A percentile compares a stretch with the other conserved stretches of the same genome.
Evolutionary conservation across 2,329 filamentous ascomycete species (phyloP).

Genomic region (Magnaporthales sp.): DNA sequence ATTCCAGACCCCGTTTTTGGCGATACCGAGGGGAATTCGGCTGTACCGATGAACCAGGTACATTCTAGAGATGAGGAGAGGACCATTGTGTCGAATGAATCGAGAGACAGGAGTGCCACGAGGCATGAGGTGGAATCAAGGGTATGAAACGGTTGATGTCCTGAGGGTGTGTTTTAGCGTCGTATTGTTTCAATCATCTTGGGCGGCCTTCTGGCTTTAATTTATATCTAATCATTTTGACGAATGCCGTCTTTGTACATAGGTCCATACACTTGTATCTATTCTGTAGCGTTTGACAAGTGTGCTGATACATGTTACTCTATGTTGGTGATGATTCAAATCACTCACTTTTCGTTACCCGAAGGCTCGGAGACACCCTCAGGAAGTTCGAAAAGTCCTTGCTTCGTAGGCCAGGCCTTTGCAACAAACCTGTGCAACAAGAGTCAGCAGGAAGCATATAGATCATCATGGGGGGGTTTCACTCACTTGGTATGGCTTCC

Average conservation of each 20-base stretch:
- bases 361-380: not conserved
- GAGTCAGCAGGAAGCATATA: not conserved
- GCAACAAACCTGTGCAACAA: slow-evolving; percentile 15
- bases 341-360: not conserved
- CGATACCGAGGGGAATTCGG: not conserved
- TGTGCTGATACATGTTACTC: not conserved
- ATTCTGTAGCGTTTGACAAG: not conserved
- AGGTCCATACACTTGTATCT: not conserved
- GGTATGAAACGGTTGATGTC: not conserved
- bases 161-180: no score
- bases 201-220: not conserved
- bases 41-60: not conserved
- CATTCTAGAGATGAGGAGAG: not conserved
- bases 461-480: not conserved
- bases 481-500: slow-evolving; percentile 59
- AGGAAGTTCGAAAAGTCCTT: slow-evolving; percentile 2
- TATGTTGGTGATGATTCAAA: not conserved
- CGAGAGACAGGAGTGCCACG: not conserved
- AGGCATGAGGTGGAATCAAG: not conserved
- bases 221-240: not conserved
- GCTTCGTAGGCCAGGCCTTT: slow-evolving; percentile 13
- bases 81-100: not conserved
- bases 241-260: not conserved
- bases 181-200: not conserved
- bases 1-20: not conserved